Percentiles rank a stretch among this genome's conserved stretches.
phyloP scores from a whole-genome alignment of 345 rosid genomes.

The Diplotaxis tenuifolia region DNA sequence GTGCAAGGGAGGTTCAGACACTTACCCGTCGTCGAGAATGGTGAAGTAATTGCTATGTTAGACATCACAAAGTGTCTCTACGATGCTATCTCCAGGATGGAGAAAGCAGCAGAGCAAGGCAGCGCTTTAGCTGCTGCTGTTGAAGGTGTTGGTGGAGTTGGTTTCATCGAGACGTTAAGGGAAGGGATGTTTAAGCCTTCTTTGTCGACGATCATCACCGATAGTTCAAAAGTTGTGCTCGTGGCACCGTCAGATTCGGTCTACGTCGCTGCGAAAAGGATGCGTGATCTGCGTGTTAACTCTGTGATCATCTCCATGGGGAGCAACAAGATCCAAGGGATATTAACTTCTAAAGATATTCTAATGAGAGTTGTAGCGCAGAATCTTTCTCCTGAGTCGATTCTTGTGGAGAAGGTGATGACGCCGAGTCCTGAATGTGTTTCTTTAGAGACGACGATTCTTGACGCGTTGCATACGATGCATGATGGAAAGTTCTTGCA shows the following conservation, averaged over 20 bases:
- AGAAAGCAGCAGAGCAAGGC: constrained; percentile 97
- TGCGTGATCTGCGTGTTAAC: constrained; percentile 75
- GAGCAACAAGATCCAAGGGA: constrained; percentile 78
- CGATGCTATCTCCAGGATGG: constrained; percentile 97
- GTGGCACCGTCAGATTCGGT: constrained; percentile 84
- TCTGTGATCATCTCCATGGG: constrained; percentile 67
- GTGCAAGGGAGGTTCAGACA: constrained; percentile 96
- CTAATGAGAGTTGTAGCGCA: constrained; percentile 97
- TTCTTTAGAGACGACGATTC: constrained; percentile 71
- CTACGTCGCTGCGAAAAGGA: constrained; percentile 78
- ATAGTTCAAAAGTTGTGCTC: constrained; percentile 68
- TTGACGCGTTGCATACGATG: constrained; percentile 91
- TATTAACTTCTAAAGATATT: constrained; percentile 93
- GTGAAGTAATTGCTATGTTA: constrained; percentile 91
- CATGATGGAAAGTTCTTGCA: constrained; percentile 97
- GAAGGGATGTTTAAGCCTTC: constrained; percentile 97
- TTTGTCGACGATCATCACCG: constrained; percentile 78
- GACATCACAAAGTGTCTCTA: constrained; percentile 95
- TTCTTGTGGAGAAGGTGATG: constrained; percentile 96
- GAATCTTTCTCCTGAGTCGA: constrained; percentile 81
- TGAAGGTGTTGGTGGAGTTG: constrained; percentile 94
- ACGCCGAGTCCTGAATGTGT: constrained; percentile 90
- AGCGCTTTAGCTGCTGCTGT: constrained; percentile 96
- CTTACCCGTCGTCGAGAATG: constrained; percentile 97
- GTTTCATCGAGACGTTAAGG: constrained; percentile 89